Evolutionary conservation across 495 filamentous ascomycete species (phyloP).

Genomic region (Lophium mytilinum): DNA sequence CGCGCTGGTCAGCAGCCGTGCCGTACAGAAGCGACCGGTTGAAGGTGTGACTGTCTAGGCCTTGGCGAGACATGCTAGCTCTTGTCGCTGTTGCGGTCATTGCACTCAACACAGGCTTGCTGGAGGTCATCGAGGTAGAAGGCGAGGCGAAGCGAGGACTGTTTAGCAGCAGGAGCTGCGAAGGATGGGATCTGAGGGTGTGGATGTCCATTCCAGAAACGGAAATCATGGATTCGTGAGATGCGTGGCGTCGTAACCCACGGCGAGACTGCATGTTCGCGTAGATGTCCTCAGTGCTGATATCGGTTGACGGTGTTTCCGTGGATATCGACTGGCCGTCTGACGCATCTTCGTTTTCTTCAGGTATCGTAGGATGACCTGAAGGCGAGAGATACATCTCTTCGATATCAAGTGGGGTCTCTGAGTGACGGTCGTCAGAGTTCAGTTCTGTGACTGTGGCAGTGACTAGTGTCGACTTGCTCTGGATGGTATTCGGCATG

Average conservation of each 20-base stretch:
- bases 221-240: slow-evolving; percentile 36
- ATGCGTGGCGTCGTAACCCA: slow-evolving; percentile 30
- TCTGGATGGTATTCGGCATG: slow-evolving; percentile 16
- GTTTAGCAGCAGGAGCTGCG: slow-evolving; percentile 23
- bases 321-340: not conserved
- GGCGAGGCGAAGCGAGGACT: slow-evolving; percentile 17
- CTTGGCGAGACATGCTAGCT: slow-evolving; percentile 12
- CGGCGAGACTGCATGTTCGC: slow-evolving; percentile 15
- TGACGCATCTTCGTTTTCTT: slow-evolving; percentile 24
- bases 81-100: slow-evolving; percentile 24
- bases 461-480: slow-evolving; percentile 16
- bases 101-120: slow-evolving; percentile 21
- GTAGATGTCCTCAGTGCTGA: slow-evolving; percentile 15
- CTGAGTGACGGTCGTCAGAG: slow-evolving; percentile 4
- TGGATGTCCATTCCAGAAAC: slow-evolving; percentile 36
- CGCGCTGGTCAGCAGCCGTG: slow-evolving; percentile 24
- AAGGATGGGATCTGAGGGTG: slow-evolving; percentile 24
- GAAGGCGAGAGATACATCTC: slow-evolving; percentile 2
- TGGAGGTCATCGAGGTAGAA: slow-evolving; percentile 4
- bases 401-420: slow-evolving; percentile 6
- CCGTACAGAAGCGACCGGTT: slow-evolving; percentile 25
- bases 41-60: slow-evolving; percentile 14
- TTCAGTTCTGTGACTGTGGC: slow-evolving; percentile 19
- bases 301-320: slow-evolving; percentile 7
- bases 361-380: slow-evolving; percentile 20